phyloP scores from a whole-genome alignment of 2,329 filamentous ascomycete genomes.

The Xenoacremonium recifei region DNA sequence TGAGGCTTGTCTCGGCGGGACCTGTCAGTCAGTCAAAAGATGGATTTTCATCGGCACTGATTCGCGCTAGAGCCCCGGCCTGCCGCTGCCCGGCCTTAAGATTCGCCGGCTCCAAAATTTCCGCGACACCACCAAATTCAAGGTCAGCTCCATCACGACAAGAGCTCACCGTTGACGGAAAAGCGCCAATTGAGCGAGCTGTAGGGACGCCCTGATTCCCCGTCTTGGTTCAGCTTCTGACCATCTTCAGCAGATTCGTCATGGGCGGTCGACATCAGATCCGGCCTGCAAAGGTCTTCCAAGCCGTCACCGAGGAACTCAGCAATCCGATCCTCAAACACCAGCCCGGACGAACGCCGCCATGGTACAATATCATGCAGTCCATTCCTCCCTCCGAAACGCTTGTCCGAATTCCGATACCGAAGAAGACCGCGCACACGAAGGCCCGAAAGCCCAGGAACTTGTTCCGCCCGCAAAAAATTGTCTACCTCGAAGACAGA shows the following conservation, averaged over 20 bases:
- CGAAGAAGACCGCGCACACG: constrained; percentile 48
- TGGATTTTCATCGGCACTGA: constrained; percentile 19
- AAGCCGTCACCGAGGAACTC: constrained; percentile 44
- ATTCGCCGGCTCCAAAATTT: constrained; percentile 33
- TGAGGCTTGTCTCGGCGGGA: constrained; percentile 18
- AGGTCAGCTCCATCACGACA: constrained; percentile 12
- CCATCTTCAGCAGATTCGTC: constrained; percentile 11
- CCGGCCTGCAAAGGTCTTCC: constrained; percentile 46
- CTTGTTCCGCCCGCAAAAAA: constrained; percentile 75
- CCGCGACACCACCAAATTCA: constrained; percentile 18
- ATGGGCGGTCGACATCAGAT: constrained; percentile 47
- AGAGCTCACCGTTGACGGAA: constrained; percentile 8
- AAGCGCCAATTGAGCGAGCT: constrained; percentile 18
- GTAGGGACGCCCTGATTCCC: constrained; percentile 7
- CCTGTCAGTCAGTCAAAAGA: constrained; percentile 10
- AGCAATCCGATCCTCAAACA: constrained; percentile 38
- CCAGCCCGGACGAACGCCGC: constrained; percentile 34
- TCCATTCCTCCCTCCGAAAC: constrained; percentile 58
- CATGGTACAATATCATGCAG: constrained; percentile 53
- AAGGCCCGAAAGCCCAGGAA: constrained; percentile 60
- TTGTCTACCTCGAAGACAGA: constrained; percentile 80
- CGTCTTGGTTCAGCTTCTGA: constrained; percentile 3
- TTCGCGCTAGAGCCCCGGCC: constrained; percentile 19
- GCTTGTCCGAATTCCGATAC: constrained; percentile 49
- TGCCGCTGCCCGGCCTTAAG: constrained; percentile 27